phyloP scores from a whole-genome alignment of 768 basidiomycete genomes.

The Suillus occidentalis region DNA sequence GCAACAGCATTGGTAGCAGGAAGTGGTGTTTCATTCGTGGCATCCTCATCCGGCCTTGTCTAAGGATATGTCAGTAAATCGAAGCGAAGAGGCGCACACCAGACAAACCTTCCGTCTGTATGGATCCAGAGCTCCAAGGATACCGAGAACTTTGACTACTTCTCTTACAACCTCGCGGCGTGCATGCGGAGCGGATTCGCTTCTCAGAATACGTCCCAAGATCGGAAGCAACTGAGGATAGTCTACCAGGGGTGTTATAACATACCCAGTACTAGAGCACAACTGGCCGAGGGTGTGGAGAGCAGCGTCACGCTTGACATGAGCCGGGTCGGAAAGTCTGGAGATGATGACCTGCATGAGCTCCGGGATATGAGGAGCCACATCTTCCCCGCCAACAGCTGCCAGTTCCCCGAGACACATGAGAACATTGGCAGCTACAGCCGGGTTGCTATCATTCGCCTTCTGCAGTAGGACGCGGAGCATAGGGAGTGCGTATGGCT shows the following conservation, averaged over 20 bases:
- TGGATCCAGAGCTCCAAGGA: conserved; percentile 94
- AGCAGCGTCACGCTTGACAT: conserved; percentile 90
- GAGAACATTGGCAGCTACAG: conserved; percentile 89
- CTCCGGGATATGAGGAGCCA: conserved; percentile 76
- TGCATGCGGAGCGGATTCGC: conserved; percentile 65
- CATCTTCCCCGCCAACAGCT: conserved; percentile 91
- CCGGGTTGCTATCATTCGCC: conserved; percentile 80
- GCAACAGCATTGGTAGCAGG: conserved; percentile 70
- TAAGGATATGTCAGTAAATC: conserved; percentile 23
- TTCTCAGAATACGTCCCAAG: conserved; percentile 80
- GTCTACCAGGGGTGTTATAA: conserved; percentile 87
- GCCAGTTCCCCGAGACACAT: conserved; percentile 94
- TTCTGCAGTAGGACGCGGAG: conserved; percentile 90
- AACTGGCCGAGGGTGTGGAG: conserved; percentile 93
- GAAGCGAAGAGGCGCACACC: neutral
- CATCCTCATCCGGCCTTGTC: conserved; percentile 66
- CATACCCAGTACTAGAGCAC: conserved; percentile 93
- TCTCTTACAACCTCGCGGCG: conserved; percentile 91
- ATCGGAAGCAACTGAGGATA: conserved; percentile 88
- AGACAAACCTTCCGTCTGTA: conserved; percentile 83
- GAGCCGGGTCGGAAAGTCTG: conserved; percentile 86
- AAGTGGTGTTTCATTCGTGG: conserved; percentile 55
- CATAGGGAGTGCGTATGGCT: conserved; percentile 93
- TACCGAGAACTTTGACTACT: conserved; percentile 92
- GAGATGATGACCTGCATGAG: conserved; percentile 90